phyloP scores from a whole-genome alignment of 2,329 filamentous ascomycete genomes.

The Phialocephala sp. region DNA sequence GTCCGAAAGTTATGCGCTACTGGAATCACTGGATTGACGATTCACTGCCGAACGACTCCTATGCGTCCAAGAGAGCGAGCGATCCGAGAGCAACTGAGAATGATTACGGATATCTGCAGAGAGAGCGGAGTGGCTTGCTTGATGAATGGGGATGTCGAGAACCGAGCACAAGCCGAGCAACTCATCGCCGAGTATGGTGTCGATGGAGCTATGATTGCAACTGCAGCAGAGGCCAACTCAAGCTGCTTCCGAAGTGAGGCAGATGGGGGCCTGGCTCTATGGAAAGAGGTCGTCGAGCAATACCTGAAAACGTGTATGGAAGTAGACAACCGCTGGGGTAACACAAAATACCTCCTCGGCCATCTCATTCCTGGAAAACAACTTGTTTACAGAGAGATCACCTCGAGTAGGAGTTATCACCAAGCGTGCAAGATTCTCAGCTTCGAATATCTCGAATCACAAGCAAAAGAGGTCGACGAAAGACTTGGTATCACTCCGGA shows the following conservation, averaged over 20 bases:
- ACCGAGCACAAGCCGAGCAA: constrained; percentile 71
- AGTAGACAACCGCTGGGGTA: constrained; percentile 85
- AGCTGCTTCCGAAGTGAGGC: constrained; percentile 78
- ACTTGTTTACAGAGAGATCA: constrained; percentile 65
- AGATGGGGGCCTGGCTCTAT: constrained; percentile 73
- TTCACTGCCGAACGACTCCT: constrained; percentile 94
- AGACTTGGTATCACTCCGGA: constrained; percentile 37
- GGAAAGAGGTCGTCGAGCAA: constrained; percentile 77
- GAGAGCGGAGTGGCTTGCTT: constrained; percentile 88
- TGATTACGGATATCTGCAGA: constrained; percentile 81
- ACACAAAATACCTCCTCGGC: constrained; percentile 89
- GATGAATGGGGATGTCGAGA: constrained; percentile 92
- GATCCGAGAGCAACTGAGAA: constrained; percentile 82
- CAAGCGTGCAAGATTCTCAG: constrained; percentile 70
- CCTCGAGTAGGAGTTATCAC: constrained; percentile 71
- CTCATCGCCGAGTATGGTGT: constrained; percentile 82
- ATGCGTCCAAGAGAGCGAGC: constrained; percentile 92
- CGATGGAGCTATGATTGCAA: constrained; percentile 97
- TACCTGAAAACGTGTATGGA: constrained; percentile 77
- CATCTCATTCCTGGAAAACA: constrained; percentile 87
- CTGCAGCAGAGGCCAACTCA: constrained; percentile 87
- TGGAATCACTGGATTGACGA: constrained; percentile 88
- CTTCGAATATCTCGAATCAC: constrained; percentile 65
- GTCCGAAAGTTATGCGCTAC: constrained; percentile 82
- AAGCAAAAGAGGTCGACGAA: constrained; percentile 68